phyloP scores from a whole-genome alignment of 83 land plant species.

The Thuja plicata region DNA sequence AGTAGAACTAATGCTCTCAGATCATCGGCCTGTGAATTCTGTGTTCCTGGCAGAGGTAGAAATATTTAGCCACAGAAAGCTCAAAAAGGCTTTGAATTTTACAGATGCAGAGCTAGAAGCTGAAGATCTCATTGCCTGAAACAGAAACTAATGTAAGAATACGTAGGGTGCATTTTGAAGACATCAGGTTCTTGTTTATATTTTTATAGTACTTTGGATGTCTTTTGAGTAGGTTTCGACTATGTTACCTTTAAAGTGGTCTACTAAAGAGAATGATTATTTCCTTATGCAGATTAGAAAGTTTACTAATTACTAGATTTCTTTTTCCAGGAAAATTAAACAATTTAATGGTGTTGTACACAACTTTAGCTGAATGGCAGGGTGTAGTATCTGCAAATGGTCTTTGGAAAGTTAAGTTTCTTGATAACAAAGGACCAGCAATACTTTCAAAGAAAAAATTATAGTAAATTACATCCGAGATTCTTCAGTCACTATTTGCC shows the following conservation, averaged over 20 bases:
- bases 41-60: constrained; percentile 59
- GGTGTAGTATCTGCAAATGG: neutral
- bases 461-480: neutral
- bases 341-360: neutral
- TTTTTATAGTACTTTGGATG: neutral
- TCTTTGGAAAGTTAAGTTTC: neutral
- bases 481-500: neutral
- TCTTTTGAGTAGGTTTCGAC: neutral
- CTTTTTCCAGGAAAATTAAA: neutral
- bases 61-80: constrained; percentile 48
- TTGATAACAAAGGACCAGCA: neutral
- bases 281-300: neutral
- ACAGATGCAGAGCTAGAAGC: constrained; percentile 36
- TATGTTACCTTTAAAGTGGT: neutral
- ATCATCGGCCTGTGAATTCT: constrained; percentile 82
- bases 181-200: neutral
- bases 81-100: constrained; percentile 37
- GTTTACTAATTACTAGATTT: neutral
- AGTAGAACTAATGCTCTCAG: constrained; percentile 60
- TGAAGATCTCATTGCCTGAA: constrained; percentile 21
- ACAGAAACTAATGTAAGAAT: neutral
- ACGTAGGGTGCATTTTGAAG: neutral
- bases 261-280: neutral
- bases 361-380: neutral
- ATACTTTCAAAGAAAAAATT: neutral